Conservation (phyloP, 2,329 filamentous ascomycete genomes). For the Colletotrichum sansevieriae region DNA sequence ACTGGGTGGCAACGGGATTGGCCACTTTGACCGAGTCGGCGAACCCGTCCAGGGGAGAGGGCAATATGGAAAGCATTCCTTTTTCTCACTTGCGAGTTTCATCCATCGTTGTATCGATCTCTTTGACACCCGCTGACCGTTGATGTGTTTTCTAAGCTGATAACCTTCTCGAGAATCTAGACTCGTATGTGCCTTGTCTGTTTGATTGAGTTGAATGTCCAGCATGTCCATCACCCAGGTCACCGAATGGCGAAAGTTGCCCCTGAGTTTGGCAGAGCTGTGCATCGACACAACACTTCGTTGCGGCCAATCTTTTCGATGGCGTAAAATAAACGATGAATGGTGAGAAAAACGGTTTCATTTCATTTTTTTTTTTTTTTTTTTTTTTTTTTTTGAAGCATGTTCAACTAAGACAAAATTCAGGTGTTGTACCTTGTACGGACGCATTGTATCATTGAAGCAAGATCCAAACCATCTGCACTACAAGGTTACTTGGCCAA, state of each 20-base stretch:
- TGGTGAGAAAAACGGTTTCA: conserved; percentile 69
- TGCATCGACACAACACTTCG: conserved; percentile 95
- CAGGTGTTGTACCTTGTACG: conserved; percentile 86
- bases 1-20: conserved; percentile 20
- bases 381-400: too few relatives aligned
- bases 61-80: conserved; percentile 1
- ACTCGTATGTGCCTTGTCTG: too few relatives aligned
- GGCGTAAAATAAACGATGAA: conserved; percentile 86
- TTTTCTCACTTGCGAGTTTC: neutral
- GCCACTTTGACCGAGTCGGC: conserved; percentile 16
- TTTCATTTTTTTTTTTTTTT: too few relatives aligned
- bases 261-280: conserved; percentile 84
- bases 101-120: neutral
- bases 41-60: conserved; percentile 26
- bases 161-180: neutral
- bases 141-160: neutral
- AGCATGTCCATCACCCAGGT: conserved; percentile 60
- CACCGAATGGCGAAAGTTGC: conserved; percentile 89
- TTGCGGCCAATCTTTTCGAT: conserved; percentile 97
- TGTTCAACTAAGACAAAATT: neutral
- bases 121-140: neutral
- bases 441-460: conserved; percentile 85
- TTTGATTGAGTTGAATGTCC: neutral
- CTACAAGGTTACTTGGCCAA: conserved; percentile 79
- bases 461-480: conserved; percentile 85